Conservation (phyloP, 2,329 filamentous ascomycete genomes). For the Emergomyces orientalis region DNA sequence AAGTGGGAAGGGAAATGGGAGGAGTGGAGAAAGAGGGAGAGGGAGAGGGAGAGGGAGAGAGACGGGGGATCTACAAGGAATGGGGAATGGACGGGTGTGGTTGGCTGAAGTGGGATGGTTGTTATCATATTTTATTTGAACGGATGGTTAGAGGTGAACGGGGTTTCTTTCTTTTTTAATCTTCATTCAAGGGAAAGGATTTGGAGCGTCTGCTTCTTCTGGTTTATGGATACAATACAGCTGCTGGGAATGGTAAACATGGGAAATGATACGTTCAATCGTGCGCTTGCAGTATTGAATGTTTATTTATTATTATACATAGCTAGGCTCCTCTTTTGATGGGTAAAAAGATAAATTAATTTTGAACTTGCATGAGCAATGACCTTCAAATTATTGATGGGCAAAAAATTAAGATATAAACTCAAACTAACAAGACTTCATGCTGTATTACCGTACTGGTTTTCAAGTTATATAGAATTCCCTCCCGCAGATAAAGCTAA, state of each 20-base stretch:
- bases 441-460: not conserved
- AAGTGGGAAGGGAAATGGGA: constrained; percentile 10
- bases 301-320: not conserved
- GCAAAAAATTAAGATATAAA: not conserved
- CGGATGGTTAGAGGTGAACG: too few relatives aligned
- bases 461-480: not conserved
- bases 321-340: not conserved
- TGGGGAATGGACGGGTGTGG: not conserved
- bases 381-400: not conserved
- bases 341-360: not conserved
- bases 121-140: not conserved
- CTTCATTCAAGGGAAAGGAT: too few relatives aligned
- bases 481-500: not conserved
- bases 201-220: too few relatives aligned
- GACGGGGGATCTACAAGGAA: not conserved
- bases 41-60: not conserved
- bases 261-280: not conserved
- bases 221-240: not conserved
- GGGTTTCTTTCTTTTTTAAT: too few relatives aligned
- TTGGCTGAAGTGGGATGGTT: not conserved
- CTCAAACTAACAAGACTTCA: not conserved
- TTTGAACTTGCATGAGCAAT: not conserved
- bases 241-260: not conserved
- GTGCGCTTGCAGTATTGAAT: not conserved
- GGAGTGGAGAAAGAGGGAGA: not conserved